phyloP scores from a whole-genome alignment of 495 filamentous ascomycete genomes.

The Penicillium cosmopolitanum region DNA sequence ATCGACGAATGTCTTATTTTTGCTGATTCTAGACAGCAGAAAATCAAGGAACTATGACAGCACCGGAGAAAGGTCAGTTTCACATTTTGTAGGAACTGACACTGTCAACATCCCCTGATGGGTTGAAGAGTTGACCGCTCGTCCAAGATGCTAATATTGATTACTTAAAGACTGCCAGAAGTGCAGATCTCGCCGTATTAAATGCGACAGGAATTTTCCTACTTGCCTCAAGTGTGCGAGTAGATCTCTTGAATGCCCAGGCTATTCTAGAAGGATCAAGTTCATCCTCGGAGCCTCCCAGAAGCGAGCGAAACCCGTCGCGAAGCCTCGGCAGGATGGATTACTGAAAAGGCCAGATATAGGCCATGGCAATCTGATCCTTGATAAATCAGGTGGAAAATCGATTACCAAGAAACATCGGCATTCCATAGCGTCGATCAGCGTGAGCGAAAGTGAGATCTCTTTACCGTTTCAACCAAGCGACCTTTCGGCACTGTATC shows the following conservation, averaged over 20 bases:
- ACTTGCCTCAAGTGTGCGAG: background rate
- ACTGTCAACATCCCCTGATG: too few relatives aligned
- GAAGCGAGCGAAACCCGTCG: background rate
- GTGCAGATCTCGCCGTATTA: background rate
- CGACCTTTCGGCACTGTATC: background rate
- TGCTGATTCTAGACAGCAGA: too few relatives aligned
- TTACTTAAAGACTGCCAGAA: background rate
- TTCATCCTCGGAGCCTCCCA: background rate
- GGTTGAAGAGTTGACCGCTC: background rate
- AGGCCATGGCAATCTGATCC: too few relatives aligned
- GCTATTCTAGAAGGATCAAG: background rate
- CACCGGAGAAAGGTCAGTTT: background rate
- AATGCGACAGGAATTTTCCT: background rate
- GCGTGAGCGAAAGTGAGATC: background rate
- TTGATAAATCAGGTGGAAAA: too few relatives aligned
- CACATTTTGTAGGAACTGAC: too few relatives aligned
- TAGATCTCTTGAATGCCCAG: constrained; percentile 1
- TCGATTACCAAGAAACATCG: too few relatives aligned
- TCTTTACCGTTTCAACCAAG: background rate
- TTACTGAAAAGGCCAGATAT: too few relatives aligned
- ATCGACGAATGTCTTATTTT: too few relatives aligned
- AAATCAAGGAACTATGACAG: background rate
- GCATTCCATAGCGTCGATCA: background rate
- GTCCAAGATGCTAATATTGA: background rate
- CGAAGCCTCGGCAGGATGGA: background rate